phyloP scores from a whole-genome alignment of 2,329 filamentous ascomycete species.

The Botrytis fabae region DNA sequence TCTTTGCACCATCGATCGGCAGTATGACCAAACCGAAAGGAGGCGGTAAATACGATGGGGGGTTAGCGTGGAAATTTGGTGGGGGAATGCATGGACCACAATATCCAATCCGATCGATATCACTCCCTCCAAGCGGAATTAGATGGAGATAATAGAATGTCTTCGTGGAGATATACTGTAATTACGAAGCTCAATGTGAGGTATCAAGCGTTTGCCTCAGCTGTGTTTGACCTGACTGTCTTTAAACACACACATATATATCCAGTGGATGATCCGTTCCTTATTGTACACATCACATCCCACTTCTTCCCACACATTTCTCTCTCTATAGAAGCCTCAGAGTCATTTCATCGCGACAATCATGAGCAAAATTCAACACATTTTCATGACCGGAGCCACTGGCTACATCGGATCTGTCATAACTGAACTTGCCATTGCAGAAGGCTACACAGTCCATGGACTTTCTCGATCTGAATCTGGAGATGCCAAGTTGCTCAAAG shows the following conservation, averaged over 20 bases:
- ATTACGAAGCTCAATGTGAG: not conserved
- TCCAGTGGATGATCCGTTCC: not conserved
- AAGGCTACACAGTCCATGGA: slow-evolving; percentile 46
- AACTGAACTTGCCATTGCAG: slow-evolving; percentile 41
- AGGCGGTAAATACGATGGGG: not conserved
- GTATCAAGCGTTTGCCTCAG: not conserved
- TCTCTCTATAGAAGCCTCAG: not conserved
- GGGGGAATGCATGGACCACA: not conserved
- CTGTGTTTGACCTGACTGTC: not conserved
- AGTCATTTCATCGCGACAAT: not conserved
- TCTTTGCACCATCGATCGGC: too few relatives aligned
- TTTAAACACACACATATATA: not conserved
- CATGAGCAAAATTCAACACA: not conserved
- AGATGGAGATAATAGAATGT: not conserved
- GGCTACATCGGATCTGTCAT: slow-evolving; percentile 46
- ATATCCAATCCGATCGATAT: not conserved
- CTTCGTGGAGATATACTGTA: not conserved
- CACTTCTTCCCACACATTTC: not conserved
- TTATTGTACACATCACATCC: not conserved
- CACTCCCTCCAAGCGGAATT: not conserved
- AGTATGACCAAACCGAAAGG: too few relatives aligned
- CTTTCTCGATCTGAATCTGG: slow-evolving; percentile 44
- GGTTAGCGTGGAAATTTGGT: not conserved
- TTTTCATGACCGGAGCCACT: slow-evolving; percentile 47
- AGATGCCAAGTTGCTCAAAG: slow-evolving; percentile 42